phyloP scores from a whole-genome alignment of 1,139 yeast species.

The Sugiyamaella xylanicola region DNA sequence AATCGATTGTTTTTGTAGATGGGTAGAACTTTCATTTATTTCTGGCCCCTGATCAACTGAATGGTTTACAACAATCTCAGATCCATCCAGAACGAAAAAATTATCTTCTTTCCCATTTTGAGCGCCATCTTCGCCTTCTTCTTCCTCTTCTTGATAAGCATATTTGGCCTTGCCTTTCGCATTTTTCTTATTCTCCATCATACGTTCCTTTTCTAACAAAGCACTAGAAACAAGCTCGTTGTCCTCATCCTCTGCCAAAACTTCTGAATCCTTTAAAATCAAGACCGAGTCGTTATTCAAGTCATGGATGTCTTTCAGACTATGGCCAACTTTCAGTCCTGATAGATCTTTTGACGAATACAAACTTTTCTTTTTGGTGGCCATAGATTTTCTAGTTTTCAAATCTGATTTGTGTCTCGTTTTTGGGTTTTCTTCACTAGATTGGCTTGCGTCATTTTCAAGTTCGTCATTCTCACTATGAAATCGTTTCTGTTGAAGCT shows the following conservation, averaged over 20 bases:
- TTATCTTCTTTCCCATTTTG: conserved; percentile 29
- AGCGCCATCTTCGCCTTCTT: conserved; percentile 36
- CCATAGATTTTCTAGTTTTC: conserved; percentile 5
- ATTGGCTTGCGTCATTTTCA: conserved; percentile 15
- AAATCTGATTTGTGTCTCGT: not conserved
- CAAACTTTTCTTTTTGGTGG: not conserved
- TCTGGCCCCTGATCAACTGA: not conserved
- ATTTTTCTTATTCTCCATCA: conserved; percentile 39
- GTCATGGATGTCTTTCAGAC: conserved; percentile 45
- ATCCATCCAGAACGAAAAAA: conserved; percentile 37
- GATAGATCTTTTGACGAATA: conserved; percentile 39
- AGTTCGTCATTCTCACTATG: conserved; percentile 27
- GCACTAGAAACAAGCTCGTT: conserved; percentile 52
- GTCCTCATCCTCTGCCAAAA: conserved; percentile 52
- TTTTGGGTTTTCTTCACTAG: not conserved
- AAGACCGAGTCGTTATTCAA: conserved; percentile 56
- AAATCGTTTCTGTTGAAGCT: conserved; percentile 20
- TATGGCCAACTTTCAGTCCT: conserved; percentile 54
- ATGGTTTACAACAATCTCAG: conserved; percentile 17
- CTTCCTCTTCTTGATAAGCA: conserved; percentile 37
- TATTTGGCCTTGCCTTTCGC: conserved; percentile 35
- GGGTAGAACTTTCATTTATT: not conserved
- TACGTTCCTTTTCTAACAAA: conserved; percentile 43
- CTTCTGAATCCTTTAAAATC: conserved; percentile 62
- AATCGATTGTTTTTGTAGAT: conserved; percentile 1